Conservation (phyloP, 2,329 filamentous ascomycete species). For the Stenocarpella maydis region DNA sequence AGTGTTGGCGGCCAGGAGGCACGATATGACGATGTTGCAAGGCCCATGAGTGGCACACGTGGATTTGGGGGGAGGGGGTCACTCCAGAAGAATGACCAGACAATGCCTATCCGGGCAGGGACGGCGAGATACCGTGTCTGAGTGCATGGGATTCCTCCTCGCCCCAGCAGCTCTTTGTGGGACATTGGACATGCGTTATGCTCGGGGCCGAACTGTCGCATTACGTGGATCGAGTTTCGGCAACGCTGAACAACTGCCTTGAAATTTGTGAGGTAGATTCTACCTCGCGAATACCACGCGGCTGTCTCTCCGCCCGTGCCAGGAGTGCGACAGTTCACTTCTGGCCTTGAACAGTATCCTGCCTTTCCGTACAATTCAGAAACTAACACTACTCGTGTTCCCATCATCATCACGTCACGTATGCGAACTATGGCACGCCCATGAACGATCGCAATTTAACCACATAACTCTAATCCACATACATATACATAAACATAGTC, state of each 20-base stretch:
- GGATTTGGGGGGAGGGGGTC: not conserved
- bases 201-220: not conserved
- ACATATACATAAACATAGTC: not conserved
- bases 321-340: not conserved
- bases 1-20: conserved; percentile 2
- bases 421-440: not conserved
- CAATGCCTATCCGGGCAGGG: not conserved
- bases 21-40: not conserved
- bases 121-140: not conserved
- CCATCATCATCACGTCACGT: conserved; percentile 4
- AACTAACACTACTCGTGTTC: not conserved
- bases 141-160: not conserved
- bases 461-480: conserved; percentile 1
- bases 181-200: not conserved
- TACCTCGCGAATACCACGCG: not conserved
- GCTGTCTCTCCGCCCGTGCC: not conserved
- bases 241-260: not conserved
- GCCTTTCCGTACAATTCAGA: not conserved
- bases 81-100: not conserved
- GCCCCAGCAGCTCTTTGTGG: not conserved
- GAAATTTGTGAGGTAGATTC: not conserved
- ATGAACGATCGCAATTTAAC: conserved; percentile 7
- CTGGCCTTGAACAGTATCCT: not conserved
- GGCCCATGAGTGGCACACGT: not conserved
- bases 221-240: not conserved